Evolutionary conservation across 768 basidiomycete species (phyloP).

Genomic region (Trametes cingulata): DNA sequence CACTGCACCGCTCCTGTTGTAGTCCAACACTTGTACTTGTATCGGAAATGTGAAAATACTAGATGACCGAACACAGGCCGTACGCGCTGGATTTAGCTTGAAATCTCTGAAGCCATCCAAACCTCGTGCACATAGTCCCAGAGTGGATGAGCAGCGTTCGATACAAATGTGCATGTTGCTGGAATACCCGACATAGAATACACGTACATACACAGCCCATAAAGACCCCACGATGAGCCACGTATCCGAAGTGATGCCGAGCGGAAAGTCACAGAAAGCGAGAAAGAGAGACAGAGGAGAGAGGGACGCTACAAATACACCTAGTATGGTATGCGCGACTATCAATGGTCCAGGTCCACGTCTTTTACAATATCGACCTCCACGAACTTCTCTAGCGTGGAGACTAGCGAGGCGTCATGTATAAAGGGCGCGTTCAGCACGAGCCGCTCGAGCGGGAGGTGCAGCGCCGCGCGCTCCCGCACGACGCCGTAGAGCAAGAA

Average conservation of each 20-base stretch:
- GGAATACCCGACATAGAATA: neutral
- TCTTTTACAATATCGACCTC: constrained; percentile 25
- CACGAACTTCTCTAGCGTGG: constrained; percentile 21
- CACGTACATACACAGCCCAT: constrained; percentile 5
- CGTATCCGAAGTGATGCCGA: neutral
- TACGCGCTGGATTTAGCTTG: too few relatives aligned
- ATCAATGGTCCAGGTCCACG: constrained; percentile 23
- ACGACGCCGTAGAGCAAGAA: constrained; percentile 23
- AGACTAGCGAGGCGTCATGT: constrained; percentile 14
- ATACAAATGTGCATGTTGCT: neutral
- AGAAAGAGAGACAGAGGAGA: too few relatives aligned
- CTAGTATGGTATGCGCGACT: too few relatives aligned
- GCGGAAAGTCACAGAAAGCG: neutral
- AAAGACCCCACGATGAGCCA: neutral
- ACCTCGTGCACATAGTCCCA: too few relatives aligned
- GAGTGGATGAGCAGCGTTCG: neutral
- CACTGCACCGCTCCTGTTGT: too few relatives aligned
- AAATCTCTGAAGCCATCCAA: too few relatives aligned
- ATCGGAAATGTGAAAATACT: too few relatives aligned
- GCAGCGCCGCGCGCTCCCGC: constrained; percentile 20
- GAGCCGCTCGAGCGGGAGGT: constrained; percentile 21
- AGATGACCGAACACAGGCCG: too few relatives aligned
- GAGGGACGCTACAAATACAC: neutral
- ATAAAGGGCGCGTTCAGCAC: constrained; percentile 27
- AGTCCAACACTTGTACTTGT: too few relatives aligned